Base-by-base conservation (phyloP, 1,284 basidiomycete genomes). In the Phylloboletellus chloephorus region DNA sequence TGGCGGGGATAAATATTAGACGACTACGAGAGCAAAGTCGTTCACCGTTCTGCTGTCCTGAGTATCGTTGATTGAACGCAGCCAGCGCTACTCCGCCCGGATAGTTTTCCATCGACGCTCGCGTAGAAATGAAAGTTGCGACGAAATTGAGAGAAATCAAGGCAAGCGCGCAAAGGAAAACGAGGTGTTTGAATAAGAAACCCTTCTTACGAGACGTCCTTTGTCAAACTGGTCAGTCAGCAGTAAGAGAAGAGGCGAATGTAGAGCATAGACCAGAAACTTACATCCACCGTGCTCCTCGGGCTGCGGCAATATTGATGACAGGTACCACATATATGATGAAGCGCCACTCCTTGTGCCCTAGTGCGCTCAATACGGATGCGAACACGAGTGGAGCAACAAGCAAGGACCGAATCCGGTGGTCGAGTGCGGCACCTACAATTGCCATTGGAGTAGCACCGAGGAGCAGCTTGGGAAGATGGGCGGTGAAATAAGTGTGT, bases 291-390 rank as follows among this genome's bases (percentile, higher is more conserved):
- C 64, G 59, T 0, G 78, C 69, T 2, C 79, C 82, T 12, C 80
- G 62, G 0, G 91, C 84, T 0, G 86, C 88, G 2, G 85, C 74
- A 3, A 92, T 66, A 53, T 97, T 97, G 61, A 91, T 71, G 0
- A 81, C 57, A 0, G 95, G 93, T 0, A 97, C 74, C 9, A 81
- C 73, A 57, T 98, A 98, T 5, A 93, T 74, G 46, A 97, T 72
- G 63, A 98, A 98, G 4, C 95, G 77, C 94, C 95, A 98, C 65
- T 98, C 96, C 58, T 94, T 94, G 63, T 94, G 90, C 0, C 78
- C 83, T 0, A 98, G 69, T 13, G 61, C 67, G 55, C 89, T 93
- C 54, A 98, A 76, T 0, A 83, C 60, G 0, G 52, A 63, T 1
- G 94, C 57, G 55, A 90, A 88, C 0, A 60, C 49, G 1, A 81